Percentiles rank a stretch among this genome's conserved stretches.
Conservation (phyloP, 1,139 yeast genomes). For the Geotrichum aggregatum region DNA sequence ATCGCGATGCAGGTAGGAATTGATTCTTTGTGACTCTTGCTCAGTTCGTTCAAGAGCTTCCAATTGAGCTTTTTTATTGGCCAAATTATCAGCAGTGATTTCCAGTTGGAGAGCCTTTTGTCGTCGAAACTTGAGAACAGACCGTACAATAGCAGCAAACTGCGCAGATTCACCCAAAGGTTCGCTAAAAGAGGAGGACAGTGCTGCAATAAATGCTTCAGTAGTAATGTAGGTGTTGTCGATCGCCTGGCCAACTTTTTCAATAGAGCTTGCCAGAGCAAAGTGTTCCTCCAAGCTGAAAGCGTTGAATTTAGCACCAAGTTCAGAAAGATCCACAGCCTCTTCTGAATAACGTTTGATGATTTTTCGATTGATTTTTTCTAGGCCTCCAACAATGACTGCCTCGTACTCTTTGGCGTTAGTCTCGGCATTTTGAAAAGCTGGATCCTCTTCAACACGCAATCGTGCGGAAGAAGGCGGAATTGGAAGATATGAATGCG, state of each 20-base stretch:
- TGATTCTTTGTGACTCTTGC: slow-evolving; percentile 43
- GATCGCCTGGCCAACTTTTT: slow-evolving; percentile 74
- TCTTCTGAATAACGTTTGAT: slow-evolving; percentile 62
- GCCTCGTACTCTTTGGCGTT: slow-evolving; percentile 55
- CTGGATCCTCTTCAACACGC: slow-evolving; percentile 35
- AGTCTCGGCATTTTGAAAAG: slow-evolving; percentile 44
- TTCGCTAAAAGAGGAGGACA: slow-evolving; percentile 73
- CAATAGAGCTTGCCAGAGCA: slow-evolving; percentile 51
- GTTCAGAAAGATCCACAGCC: slow-evolving; percentile 64
- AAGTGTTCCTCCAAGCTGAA: slow-evolving; percentile 61
- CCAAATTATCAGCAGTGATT: slow-evolving; percentile 53
- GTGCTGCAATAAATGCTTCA: slow-evolving; percentile 60
- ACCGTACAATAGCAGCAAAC: slow-evolving; percentile 62
- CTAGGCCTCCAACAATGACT: slow-evolving; percentile 55
- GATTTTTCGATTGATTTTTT: slow-evolving; percentile 61
- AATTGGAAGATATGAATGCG: slow-evolving; percentile 61
- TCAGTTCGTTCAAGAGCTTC: slow-evolving; percentile 42
- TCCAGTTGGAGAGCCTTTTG: slow-evolving; percentile 67
- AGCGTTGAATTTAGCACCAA: slow-evolving; percentile 68
- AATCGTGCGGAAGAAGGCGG: slow-evolving; percentile 48
- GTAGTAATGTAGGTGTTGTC: slow-evolving; percentile 68
- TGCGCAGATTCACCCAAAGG: slow-evolving; percentile 81
- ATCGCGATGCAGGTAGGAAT: slow-evolving; percentile 33
- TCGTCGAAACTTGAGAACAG: slow-evolving; percentile 65
- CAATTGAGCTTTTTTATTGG: slow-evolving; percentile 39